A percentile compares a stretch with the other conserved stretches of the same genome.
These are phyloP conservation scores for Gastrolobium villosum DNA, from an alignment of 306 rosid genomes.

Conservation along the genomic window DNA sequence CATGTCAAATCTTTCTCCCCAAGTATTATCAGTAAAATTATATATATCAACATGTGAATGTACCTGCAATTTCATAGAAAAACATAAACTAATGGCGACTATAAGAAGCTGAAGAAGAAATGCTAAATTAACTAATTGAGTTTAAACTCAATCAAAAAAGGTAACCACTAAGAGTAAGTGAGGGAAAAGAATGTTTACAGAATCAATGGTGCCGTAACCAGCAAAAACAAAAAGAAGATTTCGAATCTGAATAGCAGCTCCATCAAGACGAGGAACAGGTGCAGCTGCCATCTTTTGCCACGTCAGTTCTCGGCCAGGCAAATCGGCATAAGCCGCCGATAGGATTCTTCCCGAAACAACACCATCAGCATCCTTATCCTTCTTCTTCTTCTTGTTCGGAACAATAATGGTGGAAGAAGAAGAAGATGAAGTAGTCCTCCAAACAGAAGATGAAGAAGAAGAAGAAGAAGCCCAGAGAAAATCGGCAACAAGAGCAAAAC, in stretches of 20 bases:
- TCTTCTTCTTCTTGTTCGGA: constrained; percentile 28
- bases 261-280: constrained; percentile 94
- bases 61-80: constrained; percentile 59
- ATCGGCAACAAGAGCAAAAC: constrained; percentile 76
- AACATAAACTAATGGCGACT: background rate
- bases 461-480: constrained; percentile 85
- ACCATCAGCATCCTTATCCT: background rate
- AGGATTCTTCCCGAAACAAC: constrained; percentile 57
- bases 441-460: constrained; percentile 45
- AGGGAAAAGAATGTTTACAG: constrained; percentile 41
- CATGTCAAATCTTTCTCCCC: constrained; percentile 86
- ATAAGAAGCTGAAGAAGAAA: background rate
- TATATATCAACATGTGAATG: constrained; percentile 93
- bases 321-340: constrained; percentile 89
- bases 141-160: constrained; percentile 25
- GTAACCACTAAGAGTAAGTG: background rate
- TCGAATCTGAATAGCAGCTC: constrained; percentile 90
- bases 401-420: constrained; percentile 36
- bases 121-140: background rate
- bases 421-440: constrained; percentile 42
- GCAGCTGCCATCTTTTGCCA: constrained; percentile 86
- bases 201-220: constrained; percentile 83
- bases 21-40: constrained; percentile 73
- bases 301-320: constrained; percentile 68
- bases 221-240: constrained; percentile 84